phyloP scores from a whole-genome alignment of 768 basidiomycete genomes.

The Tulasnella sp. region DNA sequence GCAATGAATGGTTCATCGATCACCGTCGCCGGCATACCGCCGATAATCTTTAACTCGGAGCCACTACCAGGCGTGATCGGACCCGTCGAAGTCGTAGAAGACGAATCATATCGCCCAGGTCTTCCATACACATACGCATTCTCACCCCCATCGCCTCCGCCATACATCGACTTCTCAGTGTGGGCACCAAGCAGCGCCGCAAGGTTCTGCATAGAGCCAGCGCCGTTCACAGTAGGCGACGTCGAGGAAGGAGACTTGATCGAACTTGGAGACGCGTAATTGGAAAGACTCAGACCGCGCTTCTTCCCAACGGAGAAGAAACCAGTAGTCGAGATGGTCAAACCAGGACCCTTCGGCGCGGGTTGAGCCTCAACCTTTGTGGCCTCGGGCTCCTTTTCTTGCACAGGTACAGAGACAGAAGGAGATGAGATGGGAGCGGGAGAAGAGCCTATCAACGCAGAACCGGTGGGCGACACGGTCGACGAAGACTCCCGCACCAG shows the following conservation, averaged over 20 bases:
- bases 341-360: background rate
- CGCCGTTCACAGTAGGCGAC: background rate
- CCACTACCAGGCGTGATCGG: constrained; percentile 3
- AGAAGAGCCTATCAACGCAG: background rate
- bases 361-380: background rate
- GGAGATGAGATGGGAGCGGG: too few relatives aligned
- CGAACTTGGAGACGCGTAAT: background rate
- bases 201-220: constrained; percentile 12
- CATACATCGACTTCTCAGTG: background rate
- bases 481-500: background rate
- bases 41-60: constrained; percentile 5
- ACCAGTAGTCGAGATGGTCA: constrained; percentile 7
- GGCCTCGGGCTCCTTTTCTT: background rate
- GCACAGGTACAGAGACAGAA: background rate
- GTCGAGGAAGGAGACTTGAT: constrained; percentile 2
- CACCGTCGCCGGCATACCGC: constrained; percentile 16
- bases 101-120: background rate
- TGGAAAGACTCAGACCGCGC: constrained; percentile 5
- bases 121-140: background rate
- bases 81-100: too few relatives aligned
- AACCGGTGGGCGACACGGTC: background rate
- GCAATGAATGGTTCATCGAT: constrained; percentile 13
- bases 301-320: constrained; percentile 12
- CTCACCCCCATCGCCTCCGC: background rate
- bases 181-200: background rate